phyloP scores from a whole-genome alignment of 2,329 filamentous ascomycete species.

The Ambrosiella xylebori region DNA sequence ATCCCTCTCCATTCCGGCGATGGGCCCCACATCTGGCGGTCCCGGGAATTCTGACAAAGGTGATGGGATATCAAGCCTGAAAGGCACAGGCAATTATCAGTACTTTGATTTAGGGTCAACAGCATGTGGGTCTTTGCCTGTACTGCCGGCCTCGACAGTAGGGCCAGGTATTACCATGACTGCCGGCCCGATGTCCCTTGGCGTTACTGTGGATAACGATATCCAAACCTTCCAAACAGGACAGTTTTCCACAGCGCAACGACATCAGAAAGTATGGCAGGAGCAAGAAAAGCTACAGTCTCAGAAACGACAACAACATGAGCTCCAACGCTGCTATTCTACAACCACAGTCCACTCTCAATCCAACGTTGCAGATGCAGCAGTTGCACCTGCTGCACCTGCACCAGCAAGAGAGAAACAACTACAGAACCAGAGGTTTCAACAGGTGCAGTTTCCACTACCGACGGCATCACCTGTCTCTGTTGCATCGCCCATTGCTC shows the following conservation, averaged over 20 bases:
- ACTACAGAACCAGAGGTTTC: neutral
- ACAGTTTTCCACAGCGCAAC: neutral
- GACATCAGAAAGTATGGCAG: slow-evolving; percentile 6
- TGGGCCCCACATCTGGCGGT: neutral
- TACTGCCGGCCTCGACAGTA: neutral
- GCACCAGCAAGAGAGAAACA: neutral
- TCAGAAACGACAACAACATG: slow-evolving; percentile 14
- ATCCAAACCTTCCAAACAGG: too few relatives aligned
- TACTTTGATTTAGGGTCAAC: neutral
- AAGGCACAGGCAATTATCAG: neutral
- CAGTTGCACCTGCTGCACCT: neutral
- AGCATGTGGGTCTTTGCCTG: neutral
- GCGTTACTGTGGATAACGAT: too few relatives aligned
- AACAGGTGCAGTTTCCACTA: neutral
- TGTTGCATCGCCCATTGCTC: neutral
- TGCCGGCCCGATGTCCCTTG: neutral
- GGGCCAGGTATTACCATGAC: neutral
- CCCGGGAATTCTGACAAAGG: neutral
- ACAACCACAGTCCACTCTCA: neutral
- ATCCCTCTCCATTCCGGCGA: neutral
- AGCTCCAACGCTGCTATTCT: slow-evolving; percentile 16
- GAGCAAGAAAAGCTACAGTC: slow-evolving; percentile 10
- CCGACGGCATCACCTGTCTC: neutral
- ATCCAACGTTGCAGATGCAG: neutral
- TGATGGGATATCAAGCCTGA: neutral